Base-by-base conservation (phyloP, 768 basidiomycete genomes). In the Leccinum truebloodii region DNA sequence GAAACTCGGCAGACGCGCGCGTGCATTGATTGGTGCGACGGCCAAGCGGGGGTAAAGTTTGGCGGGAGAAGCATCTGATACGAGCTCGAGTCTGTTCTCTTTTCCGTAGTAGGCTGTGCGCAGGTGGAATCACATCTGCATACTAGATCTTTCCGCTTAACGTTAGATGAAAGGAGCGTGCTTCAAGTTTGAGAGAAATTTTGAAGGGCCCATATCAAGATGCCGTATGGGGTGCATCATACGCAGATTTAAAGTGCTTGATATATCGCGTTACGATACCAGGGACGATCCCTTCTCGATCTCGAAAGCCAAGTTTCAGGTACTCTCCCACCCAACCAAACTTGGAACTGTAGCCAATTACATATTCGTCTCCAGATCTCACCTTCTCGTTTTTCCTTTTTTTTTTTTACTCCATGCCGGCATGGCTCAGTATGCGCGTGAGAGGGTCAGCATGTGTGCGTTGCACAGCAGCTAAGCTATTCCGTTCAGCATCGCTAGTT, bases 211-310 rank as follows among this genome's bases (percentile, higher is more conserved):
- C 61, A 66, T 71, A 71, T 69, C 73, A 65, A 58, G 69, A 71
- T 74, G 72, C 72, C 72, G 72, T 73, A 74, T 65, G 62, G 60
- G 65, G 54, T 64, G 70, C 65, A 68, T 74, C 72, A 73, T 73
- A 73, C 60, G 48, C 69, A 70, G 69, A 74, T 74, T 71, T 70
- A 64, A 58, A 61, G 61, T 68, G 52, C 70, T 71, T 74, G 71
- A 69, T 74, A 69, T 75, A 73, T 74, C 61, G 50, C 41, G 32
- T 74, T 74, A 74, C 73, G 73, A 58, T 69, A 74, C 66, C 67
- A 74, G 74, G 74, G 73, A 69, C 74, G 73, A 74, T 74, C 74
- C 67, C 63, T 62, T 71, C 72, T 74, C 71, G 73, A 75, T 73
- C 73, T 72, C 63, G 66, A 74, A 70, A 71, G 67, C 63, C 70